Conservation (phyloP, 2,329 filamentous ascomycete species). For the Fusarium sp. region DNA sequence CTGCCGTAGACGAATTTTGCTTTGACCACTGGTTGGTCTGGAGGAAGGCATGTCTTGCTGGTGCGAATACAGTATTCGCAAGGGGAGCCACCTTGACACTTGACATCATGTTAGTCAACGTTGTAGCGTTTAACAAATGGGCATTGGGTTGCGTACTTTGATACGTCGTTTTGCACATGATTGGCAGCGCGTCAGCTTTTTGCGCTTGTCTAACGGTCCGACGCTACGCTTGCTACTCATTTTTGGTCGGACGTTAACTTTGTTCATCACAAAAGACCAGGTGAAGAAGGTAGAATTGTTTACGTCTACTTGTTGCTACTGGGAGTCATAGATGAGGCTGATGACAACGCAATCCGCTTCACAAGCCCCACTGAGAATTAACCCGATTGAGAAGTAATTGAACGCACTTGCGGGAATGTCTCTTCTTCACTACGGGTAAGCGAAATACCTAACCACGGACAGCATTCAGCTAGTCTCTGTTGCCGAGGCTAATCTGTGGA, state of each 20-base stretch:
- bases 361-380: background rate
- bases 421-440: background rate
- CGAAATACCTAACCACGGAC: background rate
- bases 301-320: too few relatives aligned
- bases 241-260: too few relatives aligned
- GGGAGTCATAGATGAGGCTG: too few relatives aligned
- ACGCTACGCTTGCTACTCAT: conserved; percentile 23
- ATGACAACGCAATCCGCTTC: background rate
- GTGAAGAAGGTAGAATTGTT: too few relatives aligned
- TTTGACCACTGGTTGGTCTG: background rate
- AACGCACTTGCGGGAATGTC: background rate
- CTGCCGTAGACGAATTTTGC: conserved; percentile 33
- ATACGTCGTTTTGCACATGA: conserved; percentile 44
- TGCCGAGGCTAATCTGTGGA: too few relatives aligned
- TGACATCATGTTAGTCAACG: background rate
- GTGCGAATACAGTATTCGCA: conserved; percentile 45
- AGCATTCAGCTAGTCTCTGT: too few relatives aligned
- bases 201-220: conserved; percentile 46
- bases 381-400: conserved; percentile 21
- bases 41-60: conserved; percentile 39
- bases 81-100: conserved; percentile 45
- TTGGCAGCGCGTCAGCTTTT: conserved; percentile 40
- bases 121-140: too few relatives aligned
- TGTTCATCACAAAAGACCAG: too few relatives aligned
- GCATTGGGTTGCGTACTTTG: conserved; percentile 40